phyloP scores from a whole-genome alignment of 495 filamentous ascomycete genomes.

The Paragyromitra xinjiangensis region DNA sequence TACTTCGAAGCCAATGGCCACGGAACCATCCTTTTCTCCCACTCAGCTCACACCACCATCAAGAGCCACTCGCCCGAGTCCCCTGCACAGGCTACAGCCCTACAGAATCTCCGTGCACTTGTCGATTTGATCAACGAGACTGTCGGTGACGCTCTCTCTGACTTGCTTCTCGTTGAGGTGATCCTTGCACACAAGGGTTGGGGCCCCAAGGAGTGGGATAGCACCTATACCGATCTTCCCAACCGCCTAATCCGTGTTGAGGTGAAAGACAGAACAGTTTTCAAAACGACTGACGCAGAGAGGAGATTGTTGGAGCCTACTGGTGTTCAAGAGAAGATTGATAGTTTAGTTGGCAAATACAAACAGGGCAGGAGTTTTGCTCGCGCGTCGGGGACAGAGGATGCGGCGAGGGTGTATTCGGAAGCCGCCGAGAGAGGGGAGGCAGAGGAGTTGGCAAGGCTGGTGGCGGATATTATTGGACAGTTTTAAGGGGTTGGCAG shows the following conservation, averaged over 20 bases:
- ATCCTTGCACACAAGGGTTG: conserved; percentile 95
- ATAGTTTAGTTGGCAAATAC: conserved; percentile 85
- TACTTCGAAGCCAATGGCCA: conserved; percentile 99
- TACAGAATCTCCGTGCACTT: conserved; percentile 81
- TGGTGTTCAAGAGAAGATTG: conserved; percentile 83
- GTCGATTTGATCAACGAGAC: conserved; percentile 95
- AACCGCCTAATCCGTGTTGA: conserved; percentile 93
- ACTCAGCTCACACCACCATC: conserved; percentile 78
- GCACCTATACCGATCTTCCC: conserved; percentile 93
- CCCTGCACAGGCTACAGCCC: conserved; percentile 84
- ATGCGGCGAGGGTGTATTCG: conserved; percentile 96
- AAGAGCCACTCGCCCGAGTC: conserved; percentile 81
- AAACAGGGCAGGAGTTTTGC: conserved; percentile 90
- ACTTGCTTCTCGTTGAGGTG: conserved; percentile 94
- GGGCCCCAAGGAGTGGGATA: conserved; percentile 88
- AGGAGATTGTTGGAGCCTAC: conserved; percentile 80
- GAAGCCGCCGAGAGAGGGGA: conserved; percentile 87
- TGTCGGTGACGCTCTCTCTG: conserved; percentile 93
- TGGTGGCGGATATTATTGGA: conserved; percentile 76
- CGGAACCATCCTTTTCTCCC: conserved; percentile 93
- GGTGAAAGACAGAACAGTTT: conserved; percentile 84
- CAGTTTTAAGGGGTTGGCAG: conserved; percentile 45
- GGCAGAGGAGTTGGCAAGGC: conserved; percentile 83
- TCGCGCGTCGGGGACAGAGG: conserved; percentile 91
- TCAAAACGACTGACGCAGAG: conserved; percentile 91